Conservation (phyloP, 345 rosid genomes). For the Acer saccharum region DNA sequence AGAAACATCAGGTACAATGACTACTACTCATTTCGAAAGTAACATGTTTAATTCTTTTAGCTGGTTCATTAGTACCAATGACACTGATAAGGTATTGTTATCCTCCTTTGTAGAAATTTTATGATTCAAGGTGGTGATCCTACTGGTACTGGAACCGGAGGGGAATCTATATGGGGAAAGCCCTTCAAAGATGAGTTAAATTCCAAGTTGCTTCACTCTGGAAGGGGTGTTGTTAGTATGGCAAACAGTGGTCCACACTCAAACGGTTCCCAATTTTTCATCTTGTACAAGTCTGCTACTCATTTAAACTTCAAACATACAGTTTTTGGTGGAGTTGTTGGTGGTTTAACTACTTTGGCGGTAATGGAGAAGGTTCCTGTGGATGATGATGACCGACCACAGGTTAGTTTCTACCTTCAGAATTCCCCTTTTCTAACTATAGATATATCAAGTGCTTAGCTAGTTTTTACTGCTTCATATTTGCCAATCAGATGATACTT, state of each 20-base stretch:
- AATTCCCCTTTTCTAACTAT: not conserved
- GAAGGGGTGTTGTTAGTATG: slow-evolving; percentile 96
- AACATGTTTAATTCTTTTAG: slow-evolving; percentile 1
- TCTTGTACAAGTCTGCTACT: slow-evolving; percentile 94
- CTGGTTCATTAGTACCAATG: slow-evolving; percentile 7
- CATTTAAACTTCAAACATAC: slow-evolving; percentile 95
- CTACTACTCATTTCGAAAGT: not conserved
- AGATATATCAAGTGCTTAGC: not conserved
- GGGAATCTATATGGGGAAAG: slow-evolving; percentile 96
- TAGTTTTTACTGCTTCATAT: not conserved
- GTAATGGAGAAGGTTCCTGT: slow-evolving; percentile 92
- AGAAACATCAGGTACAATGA: slow-evolving; percentile 68
- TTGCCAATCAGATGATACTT: not conserved
- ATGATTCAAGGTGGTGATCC: slow-evolving; percentile 99
- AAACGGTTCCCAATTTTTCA: slow-evolving; percentile 97
- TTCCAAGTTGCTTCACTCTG: slow-evolving; percentile 89
- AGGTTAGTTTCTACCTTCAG: slow-evolving; percentile 48
- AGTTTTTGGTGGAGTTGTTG: slow-evolving; percentile 92
- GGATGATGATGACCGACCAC: slow-evolving; percentile 80
- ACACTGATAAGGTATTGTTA: slow-evolving; percentile 9
- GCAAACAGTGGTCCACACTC: slow-evolving; percentile 98
- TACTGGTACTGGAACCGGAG: slow-evolving; percentile 88
- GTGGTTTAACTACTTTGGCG: slow-evolving; percentile 79
- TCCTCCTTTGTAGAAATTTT: slow-evolving; percentile 58
- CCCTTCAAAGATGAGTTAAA: slow-evolving; percentile 91